Evolutionary conservation across 257 asterid genomes (phyloP).

Genomic region (Gentiana dahurica): DNA sequence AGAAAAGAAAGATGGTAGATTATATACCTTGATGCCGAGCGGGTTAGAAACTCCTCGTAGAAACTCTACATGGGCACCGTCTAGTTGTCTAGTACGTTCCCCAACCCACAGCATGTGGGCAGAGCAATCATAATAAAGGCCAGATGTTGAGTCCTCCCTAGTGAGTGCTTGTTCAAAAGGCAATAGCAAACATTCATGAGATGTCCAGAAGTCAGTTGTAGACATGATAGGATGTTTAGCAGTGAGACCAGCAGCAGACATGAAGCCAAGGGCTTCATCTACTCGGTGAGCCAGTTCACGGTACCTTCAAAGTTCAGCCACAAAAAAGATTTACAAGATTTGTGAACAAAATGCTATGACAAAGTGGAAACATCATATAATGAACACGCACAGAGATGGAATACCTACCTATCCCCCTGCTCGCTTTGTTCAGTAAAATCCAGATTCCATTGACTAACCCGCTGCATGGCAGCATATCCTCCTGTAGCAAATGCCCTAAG

Average conservation of each 20-base stretch:
- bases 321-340: not conserved
- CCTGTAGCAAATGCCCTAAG: slow-evolving; percentile 80
- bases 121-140: slow-evolving; percentile 63
- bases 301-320: slow-evolving; percentile 29
- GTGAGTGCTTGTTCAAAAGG: slow-evolving; percentile 74
- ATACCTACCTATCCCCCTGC: slow-evolving; percentile 60
- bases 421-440: slow-evolving; percentile 65
- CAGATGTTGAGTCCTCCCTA: slow-evolving; percentile 68
- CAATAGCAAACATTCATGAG: slow-evolving; percentile 64
- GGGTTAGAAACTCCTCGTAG: slow-evolving; percentile 63
- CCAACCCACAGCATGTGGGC: slow-evolving; percentile 88
- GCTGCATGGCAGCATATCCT: slow-evolving; percentile 74
- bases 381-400: not conserved
- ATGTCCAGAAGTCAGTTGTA: slow-evolving; percentile 69
- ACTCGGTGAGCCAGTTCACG: slow-evolving; percentile 69
- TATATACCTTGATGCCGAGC: slow-evolving; percentile 60
- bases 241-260: slow-evolving; percentile 62
- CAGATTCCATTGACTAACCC: slow-evolving; percentile 77
- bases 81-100: slow-evolving; percentile 68
- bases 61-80: slow-evolving; percentile 72
- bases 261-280: slow-evolving; percentile 73
- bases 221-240: slow-evolving; percentile 58
- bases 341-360: too few relatives aligned
- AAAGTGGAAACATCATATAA: too few relatives aligned
- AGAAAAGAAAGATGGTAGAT: too few relatives aligned